Conservation (phyloP, 1,284 basidiomycete genomes). For the Boletus hoseneyae region DNA sequence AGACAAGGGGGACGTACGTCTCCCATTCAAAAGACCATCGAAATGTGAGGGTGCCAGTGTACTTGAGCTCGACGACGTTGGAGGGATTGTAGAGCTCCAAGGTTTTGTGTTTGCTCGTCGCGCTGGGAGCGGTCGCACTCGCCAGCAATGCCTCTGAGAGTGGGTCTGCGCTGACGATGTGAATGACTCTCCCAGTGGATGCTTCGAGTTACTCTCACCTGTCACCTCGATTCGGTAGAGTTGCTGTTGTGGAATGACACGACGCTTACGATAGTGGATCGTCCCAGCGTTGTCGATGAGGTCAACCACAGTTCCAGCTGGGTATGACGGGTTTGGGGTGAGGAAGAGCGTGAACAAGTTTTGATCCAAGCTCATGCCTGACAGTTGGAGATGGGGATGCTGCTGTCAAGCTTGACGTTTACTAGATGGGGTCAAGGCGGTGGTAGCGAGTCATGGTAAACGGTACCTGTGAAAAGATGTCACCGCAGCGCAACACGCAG, state of each 20-base stretch:
- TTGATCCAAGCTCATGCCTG: conserved; percentile 68
- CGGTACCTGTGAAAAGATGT: too few relatives aligned
- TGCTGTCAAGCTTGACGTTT: too few relatives aligned
- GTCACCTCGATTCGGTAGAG: conserved; percentile 63
- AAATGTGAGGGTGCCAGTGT: conserved; percentile 69
- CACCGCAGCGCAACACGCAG: too few relatives aligned
- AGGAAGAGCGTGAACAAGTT: conserved; percentile 77
- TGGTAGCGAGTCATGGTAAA: too few relatives aligned
- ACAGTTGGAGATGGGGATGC: neutral
- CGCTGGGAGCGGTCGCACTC: conserved; percentile 58
- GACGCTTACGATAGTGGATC: conserved; percentile 67
- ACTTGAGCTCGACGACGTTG: conserved; percentile 64
- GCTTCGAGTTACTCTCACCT: conserved; percentile 41
- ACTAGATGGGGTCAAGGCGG: too few relatives aligned
- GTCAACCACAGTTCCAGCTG: conserved; percentile 51
- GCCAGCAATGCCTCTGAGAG: conserved; percentile 62
- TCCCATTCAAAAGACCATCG: conserved; percentile 80
- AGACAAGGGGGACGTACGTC: conserved; percentile 51
- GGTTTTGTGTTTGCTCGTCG: conserved; percentile 67
- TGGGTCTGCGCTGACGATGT: conserved; percentile 47
- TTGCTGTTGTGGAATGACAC: conserved; percentile 39
- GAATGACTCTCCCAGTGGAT: neutral
- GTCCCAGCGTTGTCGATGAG: conserved; percentile 61
- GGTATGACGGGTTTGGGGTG: conserved; percentile 53
- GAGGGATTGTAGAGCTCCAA: conserved; percentile 76